phyloP scores from a whole-genome alignment of 495 filamentous ascomycete genomes.

The Aspergillus sparsus region DNA sequence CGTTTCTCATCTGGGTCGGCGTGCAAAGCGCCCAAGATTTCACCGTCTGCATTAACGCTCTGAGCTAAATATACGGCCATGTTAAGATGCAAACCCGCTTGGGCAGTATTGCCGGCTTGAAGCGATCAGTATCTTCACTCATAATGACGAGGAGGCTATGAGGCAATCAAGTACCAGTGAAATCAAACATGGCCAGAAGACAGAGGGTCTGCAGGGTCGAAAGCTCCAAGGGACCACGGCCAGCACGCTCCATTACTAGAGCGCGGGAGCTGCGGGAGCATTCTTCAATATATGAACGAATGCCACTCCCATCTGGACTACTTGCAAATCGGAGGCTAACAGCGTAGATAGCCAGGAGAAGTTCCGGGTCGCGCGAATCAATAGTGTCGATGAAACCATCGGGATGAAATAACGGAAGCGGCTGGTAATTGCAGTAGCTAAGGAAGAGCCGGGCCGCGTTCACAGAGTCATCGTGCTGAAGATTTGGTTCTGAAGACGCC shows the following conservation, averaged over 20 bases:
- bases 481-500: not conserved
- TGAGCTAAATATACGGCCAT: slow-evolving; percentile 41
- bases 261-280: slow-evolving; percentile 34
- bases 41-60: slow-evolving; percentile 29
- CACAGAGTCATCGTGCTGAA: slow-evolving; percentile 9
- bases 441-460: slow-evolving; percentile 30
- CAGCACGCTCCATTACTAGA: slow-evolving; percentile 35
- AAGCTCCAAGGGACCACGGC: slow-evolving; percentile 38
- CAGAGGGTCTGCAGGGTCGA: slow-evolving; percentile 47
- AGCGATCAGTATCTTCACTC: not conserved
- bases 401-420: slow-evolving; percentile 40
- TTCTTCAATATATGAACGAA: slow-evolving; percentile 20
- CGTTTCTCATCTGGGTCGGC: slow-evolving; percentile 38
- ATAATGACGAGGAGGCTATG: not conserved
- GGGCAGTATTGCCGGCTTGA: slow-evolving; percentile 38
- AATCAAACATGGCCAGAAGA: slow-evolving; percentile 43
- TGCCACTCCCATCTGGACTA: slow-evolving; percentile 13
- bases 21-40: slow-evolving; percentile 26
- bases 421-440: slow-evolving; percentile 42
- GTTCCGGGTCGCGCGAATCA: slow-evolving; percentile 32
- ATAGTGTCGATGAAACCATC: slow-evolving; percentile 28
- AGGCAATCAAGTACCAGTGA: slow-evolving; percentile 32
- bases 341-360: slow-evolving; percentile 40
- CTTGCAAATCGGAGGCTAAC: slow-evolving; percentile 36
- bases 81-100: slow-evolving; percentile 39